Base-by-base conservation (phyloP, 495 filamentous ascomycete genomes). In the Penicillium alfredii region DNA sequence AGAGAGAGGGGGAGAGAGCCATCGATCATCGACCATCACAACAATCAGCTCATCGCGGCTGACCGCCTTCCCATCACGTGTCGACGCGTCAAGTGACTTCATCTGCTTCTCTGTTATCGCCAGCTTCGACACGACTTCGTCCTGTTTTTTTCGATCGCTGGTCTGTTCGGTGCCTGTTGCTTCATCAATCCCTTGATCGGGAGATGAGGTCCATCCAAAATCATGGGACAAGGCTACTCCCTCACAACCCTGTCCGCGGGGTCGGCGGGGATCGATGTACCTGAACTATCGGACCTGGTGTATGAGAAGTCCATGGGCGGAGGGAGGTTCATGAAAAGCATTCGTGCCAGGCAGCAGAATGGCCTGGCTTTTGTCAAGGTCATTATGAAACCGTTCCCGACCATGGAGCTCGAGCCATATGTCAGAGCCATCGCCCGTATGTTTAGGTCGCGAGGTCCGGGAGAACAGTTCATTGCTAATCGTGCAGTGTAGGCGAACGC, bases 191-290 rank as follows among this genome's bases (percentile, higher is more conserved):
- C 16, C 15, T 37, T n/a, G n/a, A n/a, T n/a, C 27, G 25, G 59
- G 64, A 60, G 47, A 68, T 68, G 62, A 63, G 45, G 55, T 36
- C 21, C 42, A 35, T 45, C 43, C 46, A 33, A 50, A 56, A 77
- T 33, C 49, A 99, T 99, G 93, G 93, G 93, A 39, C 93, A 99
- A 72, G 88, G 85, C 53, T 96, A 94, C 64, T 97, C 93, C 45
- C 74, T 93, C 38, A 82, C 86, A 16, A 84, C 88, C 40, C 81
- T 93, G 40, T 88, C 89, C 21, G 84, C 87, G 38, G 90, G 88
- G 58, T 80, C 86, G 35, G 88, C 88, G 31, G 85, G 85, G 44
- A 94, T 97, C 61, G 92, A 97, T 61, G 80, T 93, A 12, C 82
- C 88, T 23, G 93, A 97, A 71, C 76, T 97, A 24, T 73, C 81